phyloP scores from a whole-genome alignment of 345 rosid genomes.

The Murraya koenigii region DNA sequence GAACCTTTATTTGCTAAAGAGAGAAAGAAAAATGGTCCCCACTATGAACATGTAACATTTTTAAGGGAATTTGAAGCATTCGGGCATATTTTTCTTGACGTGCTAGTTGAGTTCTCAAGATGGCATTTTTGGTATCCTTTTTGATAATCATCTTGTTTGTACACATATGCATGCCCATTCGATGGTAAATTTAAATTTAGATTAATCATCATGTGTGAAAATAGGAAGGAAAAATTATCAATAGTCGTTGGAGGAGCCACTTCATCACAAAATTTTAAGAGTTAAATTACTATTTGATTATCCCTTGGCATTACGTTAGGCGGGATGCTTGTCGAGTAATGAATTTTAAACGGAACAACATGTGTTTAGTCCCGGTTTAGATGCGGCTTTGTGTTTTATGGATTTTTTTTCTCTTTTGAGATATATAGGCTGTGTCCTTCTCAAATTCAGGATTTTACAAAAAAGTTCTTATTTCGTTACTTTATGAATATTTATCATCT shows the following conservation, averaged over 20 bases:
- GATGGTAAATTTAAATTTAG: not conserved
- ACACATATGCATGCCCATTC: not conserved
- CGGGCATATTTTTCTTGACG: not conserved
- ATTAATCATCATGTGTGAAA: not conserved
- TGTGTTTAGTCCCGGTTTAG: not conserved
- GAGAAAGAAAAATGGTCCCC: not conserved
- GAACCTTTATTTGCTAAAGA: not conserved
- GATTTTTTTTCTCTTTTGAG: not conserved
- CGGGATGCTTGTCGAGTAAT: not conserved
- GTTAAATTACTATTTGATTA: not conserved
- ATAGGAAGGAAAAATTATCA: not conserved
- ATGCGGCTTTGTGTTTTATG: not conserved
- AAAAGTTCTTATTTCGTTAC: too few relatives aligned
- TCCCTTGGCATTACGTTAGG: not conserved
- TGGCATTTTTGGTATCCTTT: not conserved
- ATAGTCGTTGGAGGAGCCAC: not conserved
- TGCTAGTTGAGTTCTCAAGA: not conserved
- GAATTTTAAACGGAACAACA: not conserved
- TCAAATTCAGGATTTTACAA: too few relatives aligned
- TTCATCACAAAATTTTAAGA: not conserved
- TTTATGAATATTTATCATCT: too few relatives aligned
- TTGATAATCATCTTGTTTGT: not conserved
- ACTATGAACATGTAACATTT: not conserved
- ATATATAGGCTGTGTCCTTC: not conserved
- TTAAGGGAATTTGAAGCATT: not conserved